phyloP scores from a whole-genome alignment of 805 yeast genomes.

The Yamadazyma tumulicola region DNA sequence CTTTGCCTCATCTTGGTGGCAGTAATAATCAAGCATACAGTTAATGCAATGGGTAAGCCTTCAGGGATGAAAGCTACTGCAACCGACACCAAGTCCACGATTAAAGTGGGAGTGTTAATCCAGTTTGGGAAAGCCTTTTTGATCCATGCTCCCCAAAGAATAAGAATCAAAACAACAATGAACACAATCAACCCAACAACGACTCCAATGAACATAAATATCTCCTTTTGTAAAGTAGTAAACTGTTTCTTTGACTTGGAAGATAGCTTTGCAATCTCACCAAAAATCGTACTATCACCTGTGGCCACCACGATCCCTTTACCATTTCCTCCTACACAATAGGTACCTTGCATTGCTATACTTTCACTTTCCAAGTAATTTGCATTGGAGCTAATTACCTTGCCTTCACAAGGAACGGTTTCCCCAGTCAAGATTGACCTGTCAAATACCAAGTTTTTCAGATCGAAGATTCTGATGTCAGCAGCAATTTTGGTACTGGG shows the following conservation, averaged over 20 bases:
- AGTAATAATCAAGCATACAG: conserved; percentile 46
- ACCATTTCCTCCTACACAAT: conserved; percentile 42
- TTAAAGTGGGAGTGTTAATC: conserved; percentile 38
- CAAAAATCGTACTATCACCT: conserved; percentile 45
- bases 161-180: conserved; percentile 25
- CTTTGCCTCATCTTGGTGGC: conserved; percentile 45
- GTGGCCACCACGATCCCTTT: conserved; percentile 41
- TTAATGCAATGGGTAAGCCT: conserved; percentile 50
- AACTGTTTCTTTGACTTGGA: conserved; percentile 34
- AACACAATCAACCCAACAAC: conserved; percentile 21
- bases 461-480: conserved; percentile 40
- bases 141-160: conserved; percentile 46
- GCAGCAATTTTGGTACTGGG: conserved; percentile 45
- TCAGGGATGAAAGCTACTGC: conserved; percentile 51
- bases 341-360: conserved; percentile 47
- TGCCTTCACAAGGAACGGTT: conserved; percentile 37
- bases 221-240: conserved; percentile 42
- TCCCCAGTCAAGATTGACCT: conserved; percentile 49
- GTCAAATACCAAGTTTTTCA: conserved; percentile 41
- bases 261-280: conserved; percentile 42
- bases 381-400: conserved; percentile 20
- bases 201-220: conserved; percentile 31
- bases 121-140: conserved; percentile 34
- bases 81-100: conserved; percentile 42
- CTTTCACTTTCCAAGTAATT: conserved; percentile 41